Conservation (phyloP, 495 filamentous ascomycete species). For the Penicillium diatomitis region DNA sequence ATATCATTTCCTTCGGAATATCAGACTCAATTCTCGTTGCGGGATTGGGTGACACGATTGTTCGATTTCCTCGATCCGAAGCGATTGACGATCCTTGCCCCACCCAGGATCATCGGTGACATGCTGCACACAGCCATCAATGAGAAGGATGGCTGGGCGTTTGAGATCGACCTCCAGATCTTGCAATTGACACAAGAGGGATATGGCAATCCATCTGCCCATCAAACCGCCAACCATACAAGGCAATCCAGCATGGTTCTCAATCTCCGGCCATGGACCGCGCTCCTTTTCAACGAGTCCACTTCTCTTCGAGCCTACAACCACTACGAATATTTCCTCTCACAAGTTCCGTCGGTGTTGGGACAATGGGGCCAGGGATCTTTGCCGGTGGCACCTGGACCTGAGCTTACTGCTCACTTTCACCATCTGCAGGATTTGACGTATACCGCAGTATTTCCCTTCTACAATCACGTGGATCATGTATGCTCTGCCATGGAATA, state of each 20-base stretch:
- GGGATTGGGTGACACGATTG: slow-evolving; percentile 25
- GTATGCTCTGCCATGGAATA: slow-evolving; percentile 20
- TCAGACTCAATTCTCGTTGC: slow-evolving; percentile 3
- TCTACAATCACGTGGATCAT: slow-evolving; percentile 34
- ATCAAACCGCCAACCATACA: neutral
- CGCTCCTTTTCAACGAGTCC: slow-evolving; percentile 30
- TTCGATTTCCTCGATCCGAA: slow-evolving; percentile 21
- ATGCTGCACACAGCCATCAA: slow-evolving; percentile 20
- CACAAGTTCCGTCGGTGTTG: slow-evolving; percentile 27
- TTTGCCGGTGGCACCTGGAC: neutral
- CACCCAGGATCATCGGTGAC: slow-evolving; percentile 24
- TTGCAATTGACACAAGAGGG: slow-evolving; percentile 6
- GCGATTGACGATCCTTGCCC: slow-evolving; percentile 26
- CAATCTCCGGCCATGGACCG: slow-evolving; percentile 22
- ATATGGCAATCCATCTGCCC: neutral
- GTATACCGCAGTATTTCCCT: slow-evolving; percentile 37
- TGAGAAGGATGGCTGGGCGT: slow-evolving; percentile 32
- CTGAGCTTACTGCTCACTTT: slow-evolving; percentile 7
- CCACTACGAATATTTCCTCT: slow-evolving; percentile 37
- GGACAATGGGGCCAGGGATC: slow-evolving; percentile 21
- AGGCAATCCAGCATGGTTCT: slow-evolving; percentile 10
- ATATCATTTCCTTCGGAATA: neutral
- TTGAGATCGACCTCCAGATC: slow-evolving; percentile 28
- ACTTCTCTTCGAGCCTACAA: slow-evolving; percentile 35
- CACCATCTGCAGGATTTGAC: slow-evolving; percentile 21